Base-by-base conservation (phyloP, 768 basidiomycete genomes). In the Pisolithus microcarpus region DNA sequence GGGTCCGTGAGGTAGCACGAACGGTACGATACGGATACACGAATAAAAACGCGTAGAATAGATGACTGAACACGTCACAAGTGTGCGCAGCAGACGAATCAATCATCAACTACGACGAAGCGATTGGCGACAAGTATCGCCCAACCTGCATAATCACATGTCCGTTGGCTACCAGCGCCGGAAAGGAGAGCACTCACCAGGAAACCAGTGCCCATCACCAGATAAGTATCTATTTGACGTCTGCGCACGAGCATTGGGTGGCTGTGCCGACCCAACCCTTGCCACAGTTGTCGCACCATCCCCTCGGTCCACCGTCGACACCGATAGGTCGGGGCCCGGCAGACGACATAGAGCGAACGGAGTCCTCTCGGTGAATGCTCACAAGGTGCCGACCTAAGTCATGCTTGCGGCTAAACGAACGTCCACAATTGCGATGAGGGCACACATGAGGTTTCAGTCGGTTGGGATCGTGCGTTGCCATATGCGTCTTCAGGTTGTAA, bases 401-500 rank as follows among this genome's bases (percentile, higher is more conserved):
- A 63, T 97, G 93, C 69, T 95, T 89, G 58, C 94, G 84, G 57
- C 88, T 91, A 70, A 97, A 97, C 18, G 90, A 90, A 49, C 93
- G 84, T 31, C 85, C 86, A 55, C 93, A 97, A 2, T 82, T 79
- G 39, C 79, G 74, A 68, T 95, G 89, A 39, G 85, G 87, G 67
- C 93, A 97, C 42, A 84, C 78, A 64, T 91, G 87, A 5, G 91
- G 91, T 72, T 95, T 97, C 46, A 85, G 71, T 53, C 93, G 78
- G 67, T 90, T 84, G 21, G 94, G 93, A 65, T 95, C 91, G 68
- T 97, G 93, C 4, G 93, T 97, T 23, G 87, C 86, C 79, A 89
- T 84, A 67, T 96, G 93, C 0, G 93, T 94, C 74, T 97, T 97
- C 52, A 97, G 70, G 61, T 97, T 97, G 69, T 89, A 96, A 2